Evolutionary conservation across 1,139 yeast genomes (phyloP).

Genomic region (Pichia sp.): DNA sequence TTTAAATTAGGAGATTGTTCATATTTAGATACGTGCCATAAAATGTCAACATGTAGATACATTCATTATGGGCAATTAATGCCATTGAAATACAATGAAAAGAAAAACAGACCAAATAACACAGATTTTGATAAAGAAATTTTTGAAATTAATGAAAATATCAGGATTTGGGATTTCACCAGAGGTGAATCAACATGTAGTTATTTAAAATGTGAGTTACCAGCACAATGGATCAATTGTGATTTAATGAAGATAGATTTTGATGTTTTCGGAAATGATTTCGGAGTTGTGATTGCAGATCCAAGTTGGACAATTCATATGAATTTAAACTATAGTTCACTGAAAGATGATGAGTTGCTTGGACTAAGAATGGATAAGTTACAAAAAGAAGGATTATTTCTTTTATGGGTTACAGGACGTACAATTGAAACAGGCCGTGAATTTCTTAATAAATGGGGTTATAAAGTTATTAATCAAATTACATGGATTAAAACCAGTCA

Average conservation of each 20-base stretch:
- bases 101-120: slow-evolving; percentile 13
- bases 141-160: slow-evolving; percentile 27
- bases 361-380: slow-evolving; percentile 58
- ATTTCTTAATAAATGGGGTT: slow-evolving; percentile 79
- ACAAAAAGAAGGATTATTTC: slow-evolving; percentile 76
- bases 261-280: slow-evolving; percentile 59
- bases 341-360: slow-evolving; percentile 65
- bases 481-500: slow-evolving; percentile 92
- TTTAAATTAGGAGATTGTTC: slow-evolving; percentile 81
- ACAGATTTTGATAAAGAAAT: slow-evolving; percentile 15
- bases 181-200: slow-evolving; percentile 44
- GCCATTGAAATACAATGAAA: slow-evolving; percentile 33
- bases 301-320: slow-evolving; percentile 89
- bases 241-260: slow-evolving; percentile 73
- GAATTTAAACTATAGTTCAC: slow-evolving; percentile 73
- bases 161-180: slow-evolving; percentile 40
- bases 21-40: slow-evolving; percentile 88
- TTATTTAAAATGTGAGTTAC: slow-evolving; percentile 28
- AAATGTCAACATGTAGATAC: slow-evolving; percentile 71
- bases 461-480: slow-evolving; percentile 65
- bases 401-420: slow-evolving; percentile 93
- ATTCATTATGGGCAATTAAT: slow-evolving; percentile 66
- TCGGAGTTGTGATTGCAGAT: slow-evolving; percentile 83
- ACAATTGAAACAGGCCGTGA: slow-evolving; percentile 83
- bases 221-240: slow-evolving; percentile 83